Evolutionary conservation across 768 basidiomycete species (phyloP).

Genomic region (Cystobasidium ongulense): DNA sequence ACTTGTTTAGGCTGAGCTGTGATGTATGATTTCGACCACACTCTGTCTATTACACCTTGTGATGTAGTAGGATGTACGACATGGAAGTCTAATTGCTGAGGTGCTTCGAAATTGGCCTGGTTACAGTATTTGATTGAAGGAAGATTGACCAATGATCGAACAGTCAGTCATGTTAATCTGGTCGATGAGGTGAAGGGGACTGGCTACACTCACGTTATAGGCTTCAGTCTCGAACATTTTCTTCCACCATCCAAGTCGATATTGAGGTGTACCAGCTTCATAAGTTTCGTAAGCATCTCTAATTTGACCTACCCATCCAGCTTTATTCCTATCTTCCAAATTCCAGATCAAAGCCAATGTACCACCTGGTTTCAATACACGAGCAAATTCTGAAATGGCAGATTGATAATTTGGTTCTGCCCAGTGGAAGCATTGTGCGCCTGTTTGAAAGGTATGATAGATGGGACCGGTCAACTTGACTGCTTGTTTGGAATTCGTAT

Average conservation of each 20-base stretch:
- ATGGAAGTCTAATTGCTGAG: conserved; percentile 54
- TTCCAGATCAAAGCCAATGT: conserved; percentile 77
- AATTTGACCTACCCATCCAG: conserved; percentile 62
- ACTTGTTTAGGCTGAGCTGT: conserved; percentile 57
- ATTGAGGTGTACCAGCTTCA: conserved; percentile 60
- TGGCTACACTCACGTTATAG: conserved; percentile 47
- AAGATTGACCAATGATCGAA: not conserved
- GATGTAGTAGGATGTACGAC: conserved; percentile 54
- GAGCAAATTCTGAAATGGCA: conserved; percentile 66
- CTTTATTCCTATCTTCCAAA: conserved; percentile 63
- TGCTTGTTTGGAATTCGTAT: not conserved
- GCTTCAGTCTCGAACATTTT: conserved; percentile 41
- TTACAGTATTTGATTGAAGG: too few relatives aligned
- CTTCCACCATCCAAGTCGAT: conserved; percentile 34
- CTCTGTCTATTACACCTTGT: conserved; percentile 58
- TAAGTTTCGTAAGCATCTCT: conserved; percentile 52
- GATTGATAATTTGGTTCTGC: conserved; percentile 62
- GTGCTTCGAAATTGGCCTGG: conserved; percentile 54
- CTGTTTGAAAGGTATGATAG: too few relatives aligned
- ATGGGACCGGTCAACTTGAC: too few relatives aligned
- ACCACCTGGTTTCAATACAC: conserved; percentile 70
- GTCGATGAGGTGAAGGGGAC: not conserved
- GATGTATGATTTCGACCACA: conserved; percentile 77
- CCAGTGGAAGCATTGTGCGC: conserved; percentile 81
- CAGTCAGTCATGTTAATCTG: not conserved